Conservation (phyloP, 2,329 filamentous ascomycete genomes). For the Alternaria novae-zelandiae region DNA sequence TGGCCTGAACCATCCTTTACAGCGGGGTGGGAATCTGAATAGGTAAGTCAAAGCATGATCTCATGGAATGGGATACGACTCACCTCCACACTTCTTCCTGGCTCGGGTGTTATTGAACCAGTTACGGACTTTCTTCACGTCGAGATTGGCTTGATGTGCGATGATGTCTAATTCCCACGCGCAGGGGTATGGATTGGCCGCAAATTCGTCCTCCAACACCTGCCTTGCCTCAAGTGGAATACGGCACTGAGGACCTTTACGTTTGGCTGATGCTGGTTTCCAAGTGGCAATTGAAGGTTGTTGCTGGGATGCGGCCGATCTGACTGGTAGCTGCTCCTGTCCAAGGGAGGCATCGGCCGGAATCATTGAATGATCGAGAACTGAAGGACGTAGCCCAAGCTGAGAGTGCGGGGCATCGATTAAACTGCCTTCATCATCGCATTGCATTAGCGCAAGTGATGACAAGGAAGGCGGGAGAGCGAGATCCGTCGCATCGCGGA, state of each 20-base stretch:
- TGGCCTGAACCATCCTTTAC: slow-evolving; percentile 6
- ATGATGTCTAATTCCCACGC: slow-evolving; percentile 47
- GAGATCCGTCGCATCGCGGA: neutral
- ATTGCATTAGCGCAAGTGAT: neutral
- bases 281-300: slow-evolving; percentile 22
- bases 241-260: slow-evolving; percentile 39
- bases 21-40: slow-evolving; percentile 11
- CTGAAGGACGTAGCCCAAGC: neutral
- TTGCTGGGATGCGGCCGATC: slow-evolving; percentile 11
- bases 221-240: slow-evolving; percentile 41
- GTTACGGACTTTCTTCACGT: slow-evolving; percentile 43
- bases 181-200: slow-evolving; percentile 44
- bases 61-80: neutral
- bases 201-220: slow-evolving; percentile 45
- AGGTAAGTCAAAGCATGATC: slow-evolving; percentile 2
- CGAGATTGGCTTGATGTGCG: slow-evolving; percentile 45
- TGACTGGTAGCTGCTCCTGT: neutral
- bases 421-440: neutral
- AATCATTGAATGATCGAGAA: neutral
- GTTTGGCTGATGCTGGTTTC: slow-evolving; percentile 44
- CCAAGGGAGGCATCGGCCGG: neutral
- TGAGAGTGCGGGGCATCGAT: neutral
- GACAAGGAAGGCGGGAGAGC: slow-evolving; percentile 8
- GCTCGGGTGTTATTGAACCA: slow-evolving; percentile 48
- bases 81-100: slow-evolving; percentile 39